Evolutionary conservation across 2,329 filamentous ascomycete species (phyloP).

Genomic region (Nothopassalora personata): DNA sequence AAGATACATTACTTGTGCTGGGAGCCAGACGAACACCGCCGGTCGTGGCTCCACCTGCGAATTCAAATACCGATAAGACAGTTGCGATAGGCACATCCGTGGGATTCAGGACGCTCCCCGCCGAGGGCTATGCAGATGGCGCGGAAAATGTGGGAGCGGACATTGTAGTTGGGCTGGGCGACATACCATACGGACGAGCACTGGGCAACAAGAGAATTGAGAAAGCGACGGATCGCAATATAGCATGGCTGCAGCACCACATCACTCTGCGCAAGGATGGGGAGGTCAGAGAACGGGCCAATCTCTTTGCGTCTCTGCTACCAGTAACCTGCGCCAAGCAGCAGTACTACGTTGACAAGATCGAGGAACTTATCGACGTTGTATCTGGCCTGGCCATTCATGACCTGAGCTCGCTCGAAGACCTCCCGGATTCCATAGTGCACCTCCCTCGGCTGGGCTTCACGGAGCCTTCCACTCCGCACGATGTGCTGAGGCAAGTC

Average conservation of each 20-base stretch:
- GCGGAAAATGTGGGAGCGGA: slow-evolving; percentile 67
- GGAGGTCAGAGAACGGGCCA: slow-evolving; percentile 33
- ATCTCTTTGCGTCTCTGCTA: slow-evolving; percentile 62
- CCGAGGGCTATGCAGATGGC: slow-evolving; percentile 63
- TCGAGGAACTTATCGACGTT: slow-evolving; percentile 56
- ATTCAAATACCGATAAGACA: slow-evolving; percentile 50
- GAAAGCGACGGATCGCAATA: slow-evolving; percentile 81
- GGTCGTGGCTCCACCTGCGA: slow-evolving; percentile 60
- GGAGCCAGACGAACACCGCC: slow-evolving; percentile 73
- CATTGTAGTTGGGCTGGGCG: slow-evolving; percentile 71
- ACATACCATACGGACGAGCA: slow-evolving; percentile 56
- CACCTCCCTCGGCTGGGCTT: slow-evolving; percentile 70
- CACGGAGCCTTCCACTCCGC: slow-evolving; percentile 63
- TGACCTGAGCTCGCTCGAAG: slow-evolving; percentile 62
- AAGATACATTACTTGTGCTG: slow-evolving; percentile 63
- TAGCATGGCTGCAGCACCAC: slow-evolving; percentile 71
- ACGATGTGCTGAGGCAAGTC: slow-evolving; percentile 71
- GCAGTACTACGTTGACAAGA: slow-evolving; percentile 68
- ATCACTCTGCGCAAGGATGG: slow-evolving; percentile 35
- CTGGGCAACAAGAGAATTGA: slow-evolving; percentile 59
- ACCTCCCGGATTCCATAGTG: slow-evolving; percentile 57
- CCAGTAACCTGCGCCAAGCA: slow-evolving; percentile 72
- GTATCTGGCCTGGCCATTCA: slow-evolving; percentile 74
- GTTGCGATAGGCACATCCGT: slow-evolving; percentile 80
- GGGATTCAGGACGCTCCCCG: slow-evolving; percentile 69